Evolutionary conservation across 78 protist genomes (phyloP).

Genomic region (Bigelowiella natans): DNA sequence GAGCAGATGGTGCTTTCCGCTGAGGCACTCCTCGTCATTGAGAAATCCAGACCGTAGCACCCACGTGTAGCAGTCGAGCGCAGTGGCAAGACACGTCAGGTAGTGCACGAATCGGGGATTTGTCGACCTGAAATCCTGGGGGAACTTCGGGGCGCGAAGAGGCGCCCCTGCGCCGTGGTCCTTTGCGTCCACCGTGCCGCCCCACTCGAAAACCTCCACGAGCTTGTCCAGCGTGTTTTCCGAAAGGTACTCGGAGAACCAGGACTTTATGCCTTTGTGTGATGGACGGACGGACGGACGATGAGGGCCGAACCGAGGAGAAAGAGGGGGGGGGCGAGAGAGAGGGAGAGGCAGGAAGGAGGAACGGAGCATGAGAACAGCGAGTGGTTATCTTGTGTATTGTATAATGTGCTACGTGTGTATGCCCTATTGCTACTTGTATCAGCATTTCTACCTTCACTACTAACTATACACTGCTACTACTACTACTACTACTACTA

Average conservation of each 20-base stretch:
- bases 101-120: neutral
- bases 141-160: neutral
- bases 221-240: neutral
- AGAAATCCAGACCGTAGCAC: neutral
- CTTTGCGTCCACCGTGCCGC: neutral
- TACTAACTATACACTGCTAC: too few relatives aligned
- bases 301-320: too few relatives aligned
- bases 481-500: too few relatives aligned
- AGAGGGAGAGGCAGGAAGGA: too few relatives aligned
- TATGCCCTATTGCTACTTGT: neutral
- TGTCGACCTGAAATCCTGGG: neutral
- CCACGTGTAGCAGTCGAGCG: neutral
- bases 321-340: too few relatives aligned
- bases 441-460: too few relatives aligned
- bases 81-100: neutral
- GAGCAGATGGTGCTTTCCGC: neutral
- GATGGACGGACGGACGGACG: too few relatives aligned
- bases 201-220: neutral
- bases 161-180: neutral
- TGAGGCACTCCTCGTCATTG: neutral
- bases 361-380: too few relatives aligned
- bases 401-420: too few relatives aligned
- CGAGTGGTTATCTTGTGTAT: too few relatives aligned
- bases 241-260: neutral
- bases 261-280: neutral